Evolutionary conservation across 2,329 filamentous ascomycete species (phyloP).

Genomic region (Botrytis byssoidea): DNA sequence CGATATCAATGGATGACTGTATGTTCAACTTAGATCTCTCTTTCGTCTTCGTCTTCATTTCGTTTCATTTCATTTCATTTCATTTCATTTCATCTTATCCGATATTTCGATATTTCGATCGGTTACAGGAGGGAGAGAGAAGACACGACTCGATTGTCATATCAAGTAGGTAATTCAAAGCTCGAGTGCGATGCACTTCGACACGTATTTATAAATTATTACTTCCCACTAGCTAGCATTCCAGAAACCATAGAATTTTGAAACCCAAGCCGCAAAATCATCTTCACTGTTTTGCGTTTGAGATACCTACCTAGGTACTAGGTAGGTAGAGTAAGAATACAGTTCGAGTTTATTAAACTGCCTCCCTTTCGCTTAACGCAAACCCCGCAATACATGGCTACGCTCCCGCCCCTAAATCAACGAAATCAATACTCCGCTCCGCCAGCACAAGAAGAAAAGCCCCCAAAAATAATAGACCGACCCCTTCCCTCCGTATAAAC

Average conservation of each 20-base stretch:
- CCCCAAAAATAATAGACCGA: not conserved
- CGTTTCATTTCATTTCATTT: too few species aligned
- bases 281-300: not conserved
- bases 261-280: not conserved
- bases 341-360: not conserved
- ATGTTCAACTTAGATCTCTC: not conserved
- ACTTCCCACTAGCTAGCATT: not conserved
- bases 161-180: not conserved
- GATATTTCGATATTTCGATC: too few species aligned
- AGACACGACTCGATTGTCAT: not conserved
- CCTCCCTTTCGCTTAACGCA: not conserved
- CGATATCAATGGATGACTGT: not conserved
- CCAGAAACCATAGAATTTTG: not conserved
- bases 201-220: not conserved
- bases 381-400: not conserved
- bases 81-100: too few species aligned
- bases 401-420: not conserved
- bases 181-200: rapidly evolving
- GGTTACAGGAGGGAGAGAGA: too few species aligned
- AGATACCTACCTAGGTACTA: not conserved
- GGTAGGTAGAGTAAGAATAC: not conserved
- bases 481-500: too few species aligned
- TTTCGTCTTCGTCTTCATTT: not conserved
- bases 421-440: not conserved
- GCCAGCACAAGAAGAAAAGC: too few species aligned